phyloP scores from a whole-genome alignment of 2,329 filamentous ascomycete genomes.

The Exophiala spinifera region DNA sequence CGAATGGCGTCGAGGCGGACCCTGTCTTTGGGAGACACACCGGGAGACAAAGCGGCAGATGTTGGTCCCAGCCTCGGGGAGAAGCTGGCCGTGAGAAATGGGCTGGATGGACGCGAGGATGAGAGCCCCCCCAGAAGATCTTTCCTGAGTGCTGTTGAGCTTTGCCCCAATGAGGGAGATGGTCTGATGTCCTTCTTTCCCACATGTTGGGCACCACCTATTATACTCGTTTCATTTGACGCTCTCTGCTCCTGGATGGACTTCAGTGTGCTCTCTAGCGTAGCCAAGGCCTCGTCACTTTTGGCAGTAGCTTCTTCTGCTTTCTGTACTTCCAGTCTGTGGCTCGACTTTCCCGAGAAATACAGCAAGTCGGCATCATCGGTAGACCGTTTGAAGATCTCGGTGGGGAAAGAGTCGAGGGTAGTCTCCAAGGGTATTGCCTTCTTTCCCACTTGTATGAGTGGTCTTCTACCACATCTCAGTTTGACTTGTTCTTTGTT shows the following conservation, averaged over 20 bases:
- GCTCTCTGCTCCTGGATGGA: constrained; percentile 59
- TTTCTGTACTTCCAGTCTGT: constrained; percentile 55
- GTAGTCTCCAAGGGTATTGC: constrained; percentile 53
- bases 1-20: constrained; percentile 44
- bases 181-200: constrained; percentile 30
- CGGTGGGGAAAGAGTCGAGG: constrained; percentile 54
- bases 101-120: constrained; percentile 43
- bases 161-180: constrained; percentile 31
- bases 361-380: constrained; percentile 48
- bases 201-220: constrained; percentile 36
- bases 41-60: constrained; percentile 38
- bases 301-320: constrained; percentile 54
- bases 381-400: constrained; percentile 52
- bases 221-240: constrained; percentile 52
- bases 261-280: constrained; percentile 58
- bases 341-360: constrained; percentile 57
- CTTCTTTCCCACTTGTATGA: constrained; percentile 57
- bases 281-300: constrained; percentile 58
- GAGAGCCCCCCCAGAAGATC: constrained; percentile 39
- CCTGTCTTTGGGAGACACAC: constrained; percentile 26
- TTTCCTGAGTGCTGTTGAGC: constrained; percentile 31
- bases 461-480: constrained; percentile 50
- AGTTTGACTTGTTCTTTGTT: constrained; percentile 44
- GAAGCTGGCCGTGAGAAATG: constrained; percentile 38
- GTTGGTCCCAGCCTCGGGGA: constrained; percentile 42